Percentiles rank a stretch among this genome's conserved stretches.
These are phyloP conservation scores for Gossypium arboreum DNA, from an alignment of 345 rosid species.

Conservation along the genomic window DNA sequence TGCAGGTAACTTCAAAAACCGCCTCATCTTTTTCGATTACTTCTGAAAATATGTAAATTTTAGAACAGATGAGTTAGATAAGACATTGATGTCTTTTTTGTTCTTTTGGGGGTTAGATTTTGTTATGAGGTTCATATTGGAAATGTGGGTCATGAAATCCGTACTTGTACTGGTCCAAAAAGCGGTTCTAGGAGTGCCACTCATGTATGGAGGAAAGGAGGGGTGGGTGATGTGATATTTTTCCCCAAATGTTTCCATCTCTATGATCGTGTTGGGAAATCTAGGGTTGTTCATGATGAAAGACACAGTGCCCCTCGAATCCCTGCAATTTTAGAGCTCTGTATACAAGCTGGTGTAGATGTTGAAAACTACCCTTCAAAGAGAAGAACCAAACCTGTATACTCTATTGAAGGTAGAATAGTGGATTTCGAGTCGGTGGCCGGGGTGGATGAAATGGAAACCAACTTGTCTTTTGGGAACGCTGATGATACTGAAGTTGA, in stretches of 20 bases:
- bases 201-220: constrained; percentile 77
- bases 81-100: neutral
- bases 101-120: constrained; percentile 33
- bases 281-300: constrained; percentile 68
- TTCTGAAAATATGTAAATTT: neutral
- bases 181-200: constrained; percentile 63
- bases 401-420: constrained; percentile 78
- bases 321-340: constrained; percentile 79
- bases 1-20: constrained; percentile 45
- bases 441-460: constrained; percentile 18
- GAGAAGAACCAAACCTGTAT: constrained; percentile 78
- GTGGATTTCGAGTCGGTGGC: constrained; percentile 62
- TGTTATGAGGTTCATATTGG: constrained; percentile 73
- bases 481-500: constrained; percentile 8
- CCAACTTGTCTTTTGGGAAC: neutral
- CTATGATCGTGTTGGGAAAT: constrained; percentile 75
- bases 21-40: neutral
- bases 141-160: constrained; percentile 64
- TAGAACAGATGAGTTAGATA: neutral
- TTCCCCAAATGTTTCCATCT: constrained; percentile 80
- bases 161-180: constrained; percentile 69
- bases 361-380: constrained; percentile 58
- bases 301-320: constrained; percentile 42
- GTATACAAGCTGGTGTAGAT: constrained; percentile 79
- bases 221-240: constrained; percentile 47